Evolutionary conservation across 2,329 filamentous ascomycete species (phyloP).

Genomic region (Monilinia aucupariae): DNA sequence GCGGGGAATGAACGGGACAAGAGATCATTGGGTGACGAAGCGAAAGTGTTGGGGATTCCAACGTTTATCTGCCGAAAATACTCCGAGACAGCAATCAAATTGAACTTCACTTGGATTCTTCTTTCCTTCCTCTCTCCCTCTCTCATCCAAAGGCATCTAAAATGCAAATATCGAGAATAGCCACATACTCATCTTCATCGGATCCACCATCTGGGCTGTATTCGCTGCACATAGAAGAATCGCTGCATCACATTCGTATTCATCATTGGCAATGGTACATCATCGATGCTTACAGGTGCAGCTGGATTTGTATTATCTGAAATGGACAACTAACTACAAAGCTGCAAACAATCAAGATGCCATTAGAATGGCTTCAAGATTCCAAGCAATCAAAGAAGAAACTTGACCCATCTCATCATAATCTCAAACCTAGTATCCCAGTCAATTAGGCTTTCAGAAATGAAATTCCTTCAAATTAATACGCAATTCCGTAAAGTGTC

Average conservation of each 20-base stretch:
- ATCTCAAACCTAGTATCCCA: conserved; percentile 5
- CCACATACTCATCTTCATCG: background rate
- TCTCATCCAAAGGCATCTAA: background rate
- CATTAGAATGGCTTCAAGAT: conserved; percentile 8
- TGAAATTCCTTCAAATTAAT: background rate
- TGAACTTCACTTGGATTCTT: background rate
- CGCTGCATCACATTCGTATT: background rate
- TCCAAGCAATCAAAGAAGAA: conserved; percentile 5
- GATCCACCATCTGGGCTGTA: background rate
- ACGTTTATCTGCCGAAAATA: background rate
- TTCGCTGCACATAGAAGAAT: background rate
- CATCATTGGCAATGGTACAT: background rate
- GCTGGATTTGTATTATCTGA: conserved; percentile 10
- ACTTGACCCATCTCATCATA: conserved; percentile 12
- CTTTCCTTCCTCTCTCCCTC: background rate
- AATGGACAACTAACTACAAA: conserved; percentile 10
- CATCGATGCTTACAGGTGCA: background rate
- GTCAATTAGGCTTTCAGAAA: background rate
- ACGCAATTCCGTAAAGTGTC: background rate
- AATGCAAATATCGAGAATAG: background rate
- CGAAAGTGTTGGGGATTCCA: background rate
- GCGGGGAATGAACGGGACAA: background rate
- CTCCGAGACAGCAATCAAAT: background rate
- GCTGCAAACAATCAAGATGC: conserved; percentile 8
- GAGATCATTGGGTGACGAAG: conserved; percentile 2